A percentile compares a stretch with the other conserved stretches of the same genome.
Evolutionary conservation across 306 rosid genomes (phyloP).

Genomic region (Cucurbita ficifolia): DNA sequence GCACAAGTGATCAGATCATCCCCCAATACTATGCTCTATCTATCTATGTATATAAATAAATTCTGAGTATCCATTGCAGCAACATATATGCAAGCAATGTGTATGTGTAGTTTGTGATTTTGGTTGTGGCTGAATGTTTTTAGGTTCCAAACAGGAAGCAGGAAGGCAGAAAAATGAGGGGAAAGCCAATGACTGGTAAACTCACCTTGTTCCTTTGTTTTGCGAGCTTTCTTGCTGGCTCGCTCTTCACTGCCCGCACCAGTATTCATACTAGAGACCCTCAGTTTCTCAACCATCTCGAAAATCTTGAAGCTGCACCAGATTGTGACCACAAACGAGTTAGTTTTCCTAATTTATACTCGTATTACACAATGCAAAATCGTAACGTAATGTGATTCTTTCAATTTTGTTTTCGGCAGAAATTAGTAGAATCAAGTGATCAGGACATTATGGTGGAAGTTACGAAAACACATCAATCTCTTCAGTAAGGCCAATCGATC

Average conservation of each 20-base stretch:
- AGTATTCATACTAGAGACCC: background rate
- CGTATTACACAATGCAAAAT: background rate
- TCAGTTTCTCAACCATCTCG: background rate
- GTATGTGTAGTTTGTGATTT: background rate
- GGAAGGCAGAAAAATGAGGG: background rate
- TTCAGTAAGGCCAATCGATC: conserved; percentile 25
- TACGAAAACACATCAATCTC: conserved; percentile 65
- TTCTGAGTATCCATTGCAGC: background rate
- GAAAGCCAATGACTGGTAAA: conserved; percentile 2
- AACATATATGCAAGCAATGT: background rate
- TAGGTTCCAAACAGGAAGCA: background rate
- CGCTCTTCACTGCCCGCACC: conserved; percentile 1
- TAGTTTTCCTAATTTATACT: background rate
- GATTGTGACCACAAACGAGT: conserved; percentile 7
- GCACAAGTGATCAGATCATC: background rate
- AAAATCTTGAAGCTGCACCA: background rate
- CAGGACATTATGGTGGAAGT: conserved; percentile 56
- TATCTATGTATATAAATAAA: background rate
- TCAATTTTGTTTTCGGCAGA: conserved; percentile 15
- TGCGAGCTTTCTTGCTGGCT: background rate
- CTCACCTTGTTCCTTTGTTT: conserved; percentile 4
- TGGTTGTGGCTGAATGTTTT: background rate
- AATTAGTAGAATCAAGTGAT: conserved; percentile 44
- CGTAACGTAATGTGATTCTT: background rate
- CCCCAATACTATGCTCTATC: background rate